phyloP scores from a whole-genome alignment of 306 rosid genomes.

The Rosa chinensis region DNA sequence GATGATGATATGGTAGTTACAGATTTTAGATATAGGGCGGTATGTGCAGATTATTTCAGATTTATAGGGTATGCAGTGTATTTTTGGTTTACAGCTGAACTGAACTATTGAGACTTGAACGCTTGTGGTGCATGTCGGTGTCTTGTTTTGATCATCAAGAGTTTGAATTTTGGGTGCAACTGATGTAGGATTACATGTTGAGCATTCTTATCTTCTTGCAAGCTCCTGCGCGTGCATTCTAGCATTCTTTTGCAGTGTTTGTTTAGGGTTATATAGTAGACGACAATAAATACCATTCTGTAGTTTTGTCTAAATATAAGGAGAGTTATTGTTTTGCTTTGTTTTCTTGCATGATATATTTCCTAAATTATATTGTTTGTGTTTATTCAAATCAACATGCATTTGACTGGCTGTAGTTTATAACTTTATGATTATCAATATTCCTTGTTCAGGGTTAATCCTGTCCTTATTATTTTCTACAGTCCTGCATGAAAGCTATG shows the following conservation, averaged over 20 bases:
- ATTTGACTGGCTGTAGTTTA: neutral
- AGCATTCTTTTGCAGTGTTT: neutral
- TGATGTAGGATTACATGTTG: neutral
- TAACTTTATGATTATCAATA: neutral
- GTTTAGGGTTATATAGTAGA: neutral
- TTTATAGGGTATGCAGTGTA: neutral
- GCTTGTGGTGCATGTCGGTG: neutral
- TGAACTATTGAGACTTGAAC: neutral
- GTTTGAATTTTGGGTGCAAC: constrained; percentile 5
- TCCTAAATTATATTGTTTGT: neutral
- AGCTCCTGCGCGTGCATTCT: constrained; percentile 1
- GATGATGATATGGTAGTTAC: neutral
- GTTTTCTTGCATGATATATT: neutral
- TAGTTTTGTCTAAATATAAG: neutral
- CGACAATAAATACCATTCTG: neutral
- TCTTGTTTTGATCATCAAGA: neutral
- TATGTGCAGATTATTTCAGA: neutral
- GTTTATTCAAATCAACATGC: neutral
- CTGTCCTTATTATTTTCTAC: neutral
- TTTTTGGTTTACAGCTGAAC: neutral
- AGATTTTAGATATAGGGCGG: neutral
- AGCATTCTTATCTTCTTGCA: neutral
- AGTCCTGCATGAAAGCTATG: neutral
- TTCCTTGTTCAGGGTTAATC: neutral
- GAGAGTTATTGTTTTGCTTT: neutral